Conservation (phyloP, 2,329 filamentous ascomycete genomes). For the Colletotrichum tropicale region DNA sequence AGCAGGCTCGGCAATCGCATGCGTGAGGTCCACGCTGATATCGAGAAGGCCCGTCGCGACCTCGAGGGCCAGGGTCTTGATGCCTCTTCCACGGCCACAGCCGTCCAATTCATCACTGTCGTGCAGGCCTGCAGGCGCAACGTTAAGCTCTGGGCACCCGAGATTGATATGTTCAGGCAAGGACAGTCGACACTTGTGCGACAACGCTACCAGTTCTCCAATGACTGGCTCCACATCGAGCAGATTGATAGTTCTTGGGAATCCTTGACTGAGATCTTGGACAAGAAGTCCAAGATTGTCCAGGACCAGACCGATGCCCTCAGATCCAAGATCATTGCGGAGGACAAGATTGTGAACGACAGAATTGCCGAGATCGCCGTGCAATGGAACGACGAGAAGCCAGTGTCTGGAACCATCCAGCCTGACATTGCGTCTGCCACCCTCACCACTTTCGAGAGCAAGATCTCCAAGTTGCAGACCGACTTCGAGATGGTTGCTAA, state of each 20-base stretch:
- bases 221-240: slow-evolving; percentile 94
- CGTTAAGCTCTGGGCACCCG: slow-evolving; percentile 91
- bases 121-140: slow-evolving; percentile 96
- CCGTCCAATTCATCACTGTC: slow-evolving; percentile 97
- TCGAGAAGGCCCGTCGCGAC: slow-evolving; percentile 88
- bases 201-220: slow-evolving; percentile 91
- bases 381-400: slow-evolving; percentile 96
- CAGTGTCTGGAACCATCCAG: slow-evolving; percentile 91
- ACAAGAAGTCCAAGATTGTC: slow-evolving; percentile 92
- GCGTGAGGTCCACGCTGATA: slow-evolving; percentile 89
- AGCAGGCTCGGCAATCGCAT: slow-evolving; percentile 86
- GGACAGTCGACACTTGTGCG: slow-evolving; percentile 91
- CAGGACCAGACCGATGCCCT: slow-evolving; percentile 95
- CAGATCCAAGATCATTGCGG: slow-evolving; percentile 90
- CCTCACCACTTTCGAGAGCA: slow-evolving; percentile 80
- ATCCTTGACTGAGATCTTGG: slow-evolving; percentile 87
- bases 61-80: slow-evolving; percentile 92
- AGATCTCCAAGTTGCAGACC: slow-evolving; percentile 82
- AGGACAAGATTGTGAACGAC: slow-evolving; percentile 89
- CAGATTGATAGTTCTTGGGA: slow-evolving; percentile 98
- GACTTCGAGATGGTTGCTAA: slow-evolving; percentile 94
- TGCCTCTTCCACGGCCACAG: slow-evolving; percentile 93
- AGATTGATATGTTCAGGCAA: slow-evolving; percentile 94
- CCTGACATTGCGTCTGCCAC: slow-evolving; percentile 87
- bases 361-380: slow-evolving; percentile 84